Base-by-base conservation (phyloP, 371 early-diverging fungal species). In the Syncephalastrum racemosum region DNA sequence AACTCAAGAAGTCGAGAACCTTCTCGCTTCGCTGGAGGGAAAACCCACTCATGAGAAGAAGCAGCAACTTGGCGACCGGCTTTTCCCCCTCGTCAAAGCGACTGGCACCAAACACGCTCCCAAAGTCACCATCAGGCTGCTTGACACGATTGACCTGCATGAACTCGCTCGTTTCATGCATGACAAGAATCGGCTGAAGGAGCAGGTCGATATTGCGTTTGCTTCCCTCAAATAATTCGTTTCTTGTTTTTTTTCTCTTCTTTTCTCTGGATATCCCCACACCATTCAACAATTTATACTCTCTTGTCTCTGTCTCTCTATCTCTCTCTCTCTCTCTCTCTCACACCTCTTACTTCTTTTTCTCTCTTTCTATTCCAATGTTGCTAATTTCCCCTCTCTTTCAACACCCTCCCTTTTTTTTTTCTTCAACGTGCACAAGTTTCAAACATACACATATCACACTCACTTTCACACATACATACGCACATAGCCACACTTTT, bases 71-170 rank as follows among this genome's bases (percentile, higher is more conserved):
- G 79, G 79, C 41, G 79, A 75, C 49, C 51, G 60, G 23, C 54
- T 79, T 12, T 79, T 76, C 53, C 79, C 79, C 15, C 55, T 66
- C 31, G 76, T 79, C 13, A 79, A 79, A 71, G 68, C 63, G 13
- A 67, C 71, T 20, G 71, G 71, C 5, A 60, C 68, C 4, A 70
- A 60, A 19, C 58, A 63, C 8, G 70, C 75, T 14, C 64, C 68
- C 14, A 74, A 70, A 50, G 59, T 74, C 14, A 74, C 75, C 6
- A 68, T 74, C 25, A 61, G 53, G 2, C 62, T 74, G 42, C 46
- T 74, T 44, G 75, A 74, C 46, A 68, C 67, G 2, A 50, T 57
- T 19, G 58, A 57, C 41, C 60, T 75, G 15, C 62, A 59, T 22
- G 68, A 63, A 42, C 54, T 76, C 50, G 71, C 77, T 43, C 64